phyloP scores from a whole-genome alignment of 768 basidiomycete genomes.

The Amanita inopinata region DNA sequence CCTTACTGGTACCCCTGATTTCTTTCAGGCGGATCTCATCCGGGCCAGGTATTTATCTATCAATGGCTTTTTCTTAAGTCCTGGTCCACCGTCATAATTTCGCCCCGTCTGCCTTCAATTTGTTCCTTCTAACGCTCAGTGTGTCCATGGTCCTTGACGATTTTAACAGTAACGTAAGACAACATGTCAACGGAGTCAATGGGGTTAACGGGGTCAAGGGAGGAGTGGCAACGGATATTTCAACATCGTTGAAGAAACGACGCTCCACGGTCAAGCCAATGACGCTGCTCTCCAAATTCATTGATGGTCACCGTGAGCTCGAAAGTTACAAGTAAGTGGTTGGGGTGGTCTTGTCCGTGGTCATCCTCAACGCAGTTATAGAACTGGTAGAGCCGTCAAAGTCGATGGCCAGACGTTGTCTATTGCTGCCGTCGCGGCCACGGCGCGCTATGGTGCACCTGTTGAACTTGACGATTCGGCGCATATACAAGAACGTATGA shows the following conservation, averaged over 20 bases:
- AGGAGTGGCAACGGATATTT: constrained; percentile 1
- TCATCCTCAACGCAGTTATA: constrained; percentile 24
- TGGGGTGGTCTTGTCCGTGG: constrained; percentile 37
- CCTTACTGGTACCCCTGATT: neutral
- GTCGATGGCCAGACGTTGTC: constrained; percentile 60
- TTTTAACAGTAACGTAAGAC: constrained; percentile 14
- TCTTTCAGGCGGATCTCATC: constrained; percentile 6
- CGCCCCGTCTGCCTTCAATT: neutral
- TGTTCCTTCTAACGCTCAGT: constrained; percentile 3
- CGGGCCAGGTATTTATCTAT: constrained; percentile 1
- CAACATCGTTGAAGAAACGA: neutral
- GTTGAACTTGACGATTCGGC: constrained; percentile 33
- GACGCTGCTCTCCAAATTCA: constrained; percentile 26
- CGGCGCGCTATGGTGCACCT: constrained; percentile 44
- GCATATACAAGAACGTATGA: constrained; percentile 39
- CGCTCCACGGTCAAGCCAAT: constrained; percentile 6
- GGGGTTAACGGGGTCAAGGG: constrained; percentile 4
- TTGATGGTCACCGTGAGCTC: constrained; percentile 42
- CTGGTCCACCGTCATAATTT: neutral
- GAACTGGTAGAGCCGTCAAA: constrained; percentile 43
- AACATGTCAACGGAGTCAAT: neutral
- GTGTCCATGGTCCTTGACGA: constrained; percentile 21
- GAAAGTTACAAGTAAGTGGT: constrained; percentile 41
- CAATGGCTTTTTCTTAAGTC: neutral
- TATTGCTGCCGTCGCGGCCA: constrained; percentile 56